Evolutionary conservation across 2,329 filamentous ascomycete genomes (phyloP).

Genomic region (Trichoderma endophyticum): DNA sequence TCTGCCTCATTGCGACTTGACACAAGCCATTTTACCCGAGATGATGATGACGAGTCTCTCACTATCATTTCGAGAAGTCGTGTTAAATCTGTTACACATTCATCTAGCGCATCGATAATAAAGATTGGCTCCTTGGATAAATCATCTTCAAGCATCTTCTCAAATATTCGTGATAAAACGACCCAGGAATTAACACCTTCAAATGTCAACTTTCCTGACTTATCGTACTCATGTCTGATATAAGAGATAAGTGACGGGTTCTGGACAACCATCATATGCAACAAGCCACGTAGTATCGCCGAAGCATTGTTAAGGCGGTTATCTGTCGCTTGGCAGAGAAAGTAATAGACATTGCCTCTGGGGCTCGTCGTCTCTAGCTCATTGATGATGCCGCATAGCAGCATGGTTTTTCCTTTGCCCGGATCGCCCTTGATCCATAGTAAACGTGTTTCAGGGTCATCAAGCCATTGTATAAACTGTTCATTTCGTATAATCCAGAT

Average conservation of each 20-base stretch:
- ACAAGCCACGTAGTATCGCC: not conserved
- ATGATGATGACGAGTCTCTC: not conserved
- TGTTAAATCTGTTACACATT: not conserved
- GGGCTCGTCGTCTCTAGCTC: not conserved
- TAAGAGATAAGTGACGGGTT: accelerated
- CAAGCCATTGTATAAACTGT: not conserved
- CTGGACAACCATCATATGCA: not conserved
- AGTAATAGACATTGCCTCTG: not conserved
- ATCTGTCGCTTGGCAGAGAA: not conserved
- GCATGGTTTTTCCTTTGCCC: not conserved
- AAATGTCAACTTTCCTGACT: not conserved
- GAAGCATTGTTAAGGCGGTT: not conserved
- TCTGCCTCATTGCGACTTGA: not conserved
- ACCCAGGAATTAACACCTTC: not conserved
- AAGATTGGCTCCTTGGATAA: not conserved
- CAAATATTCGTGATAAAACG: not conserved
- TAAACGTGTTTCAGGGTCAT: not conserved
- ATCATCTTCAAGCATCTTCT: not conserved
- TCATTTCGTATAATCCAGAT: not conserved
- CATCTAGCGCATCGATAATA: not conserved
- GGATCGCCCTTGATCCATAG: not conserved
- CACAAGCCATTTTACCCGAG: not conserved
- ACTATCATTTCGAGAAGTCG: not conserved
- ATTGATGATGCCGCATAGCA: not conserved
- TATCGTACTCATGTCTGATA: accelerated